Evolutionary conservation across 345 rosid genomes (phyloP), one percentile per base, ranked within the genome.

Genomic region (Conringia planisiliqua): DNA sequence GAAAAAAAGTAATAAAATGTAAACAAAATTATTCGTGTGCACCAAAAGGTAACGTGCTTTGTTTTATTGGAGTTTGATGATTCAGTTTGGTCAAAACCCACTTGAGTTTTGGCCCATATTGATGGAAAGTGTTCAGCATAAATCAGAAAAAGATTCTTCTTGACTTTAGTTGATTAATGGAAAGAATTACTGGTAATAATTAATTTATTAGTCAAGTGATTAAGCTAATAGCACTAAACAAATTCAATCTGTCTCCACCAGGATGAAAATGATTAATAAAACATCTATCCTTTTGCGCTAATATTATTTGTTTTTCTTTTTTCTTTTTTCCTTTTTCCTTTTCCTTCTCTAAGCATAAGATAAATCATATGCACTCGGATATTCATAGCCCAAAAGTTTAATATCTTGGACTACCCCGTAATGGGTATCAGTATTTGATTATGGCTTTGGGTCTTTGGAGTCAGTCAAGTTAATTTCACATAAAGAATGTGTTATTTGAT

Each of bases 31-130:
- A 62, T 51, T 51, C 9, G 78, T 66, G 66, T 56, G 66, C 59
- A 74, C 50, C 40, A 74, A 74, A 74, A 74, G 73, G 42, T 32
- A 14, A 38, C 68, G 26, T 75, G 79, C 56, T 68, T 75, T 75
- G 79, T 50, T 75, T 24, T 59, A 39, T 75, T 68, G 73, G 79
- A 75, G 68, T 46, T 74, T 60, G 62, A 75, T 75, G 68, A 75
- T 75, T 67, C 79, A 67, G 29, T 75, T 50, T 59, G 79, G 79
- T 75, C 73, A 75, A 75, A 75, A 48, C 44, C 79, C 68, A 75
- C 73, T 68, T 30, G 79, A 75, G 68, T 75, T 67, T 67, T 67
- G 67, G 79, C 14, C 68, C 68, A 59, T 67, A 48, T 10, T 40
- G 68, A 67, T 75, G 40, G 54, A 30, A 62, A 72, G 63, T 72